These are phyloP conservation scores for Eutrema heterophyllum DNA, from an alignment of 345 rosid species.

Conservation along the genomic window DNA sequence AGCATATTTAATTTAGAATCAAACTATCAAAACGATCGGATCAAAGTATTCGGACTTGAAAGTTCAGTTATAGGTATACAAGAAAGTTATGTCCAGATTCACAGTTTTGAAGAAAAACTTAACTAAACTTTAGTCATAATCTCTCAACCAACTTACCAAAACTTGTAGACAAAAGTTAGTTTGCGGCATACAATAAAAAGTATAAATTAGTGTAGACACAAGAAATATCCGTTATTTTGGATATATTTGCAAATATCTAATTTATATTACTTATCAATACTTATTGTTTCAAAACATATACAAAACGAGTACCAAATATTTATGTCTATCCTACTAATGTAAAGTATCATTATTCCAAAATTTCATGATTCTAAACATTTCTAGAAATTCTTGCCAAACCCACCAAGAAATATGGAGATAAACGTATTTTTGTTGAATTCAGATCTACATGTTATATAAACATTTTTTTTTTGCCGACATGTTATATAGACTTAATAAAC, in stretches of 20 bases:
- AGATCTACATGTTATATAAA: neutral
- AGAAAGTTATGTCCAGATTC: neutral
- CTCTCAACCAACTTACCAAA: neutral
- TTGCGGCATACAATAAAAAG: neutral
- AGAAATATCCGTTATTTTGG: too few relatives aligned
- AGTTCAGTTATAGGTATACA: neutral
- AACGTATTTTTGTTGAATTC: neutral
- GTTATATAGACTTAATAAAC: neutral
- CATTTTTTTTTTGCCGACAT: too few relatives aligned
- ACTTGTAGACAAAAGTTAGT: neutral
- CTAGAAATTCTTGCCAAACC: neutral
- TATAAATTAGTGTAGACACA: too few relatives aligned
- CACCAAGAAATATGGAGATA: conserved; percentile 4
- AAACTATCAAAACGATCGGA: neutral
- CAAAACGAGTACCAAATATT: neutral
- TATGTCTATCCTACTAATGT: neutral
- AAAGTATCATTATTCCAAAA: neutral
- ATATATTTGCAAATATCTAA: too few relatives aligned
- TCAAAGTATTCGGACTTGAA: neutral
- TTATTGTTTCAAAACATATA: neutral
- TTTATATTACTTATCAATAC: neutral
- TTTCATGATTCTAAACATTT: neutral
- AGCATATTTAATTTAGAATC: neutral
- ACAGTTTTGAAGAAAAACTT: neutral
- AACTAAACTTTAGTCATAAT: neutral